phyloP scores from a whole-genome alignment of 2,329 filamentous ascomycete genomes.

The Colletotrichum cuscutae region DNA sequence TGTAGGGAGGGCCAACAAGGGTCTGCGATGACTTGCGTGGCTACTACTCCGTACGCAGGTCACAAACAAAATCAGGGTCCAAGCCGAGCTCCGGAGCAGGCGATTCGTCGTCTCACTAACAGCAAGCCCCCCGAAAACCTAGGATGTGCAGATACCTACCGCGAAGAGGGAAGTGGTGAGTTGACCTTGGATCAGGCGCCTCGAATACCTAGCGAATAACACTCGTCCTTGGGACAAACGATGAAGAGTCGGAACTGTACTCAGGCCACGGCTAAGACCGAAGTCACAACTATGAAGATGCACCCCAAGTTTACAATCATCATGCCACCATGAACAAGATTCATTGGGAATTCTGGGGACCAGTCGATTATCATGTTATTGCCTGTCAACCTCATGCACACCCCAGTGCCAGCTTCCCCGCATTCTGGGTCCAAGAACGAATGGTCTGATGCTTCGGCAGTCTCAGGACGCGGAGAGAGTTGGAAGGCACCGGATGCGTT shows the following conservation, averaged over 20 bases:
- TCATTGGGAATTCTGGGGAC: constrained; percentile 9
- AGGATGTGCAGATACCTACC: neutral
- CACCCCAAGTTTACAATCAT: neutral
- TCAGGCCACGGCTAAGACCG: constrained; percentile 5
- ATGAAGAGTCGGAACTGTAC: neutral
- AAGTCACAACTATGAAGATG: constrained; percentile 2
- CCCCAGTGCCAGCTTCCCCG: constrained; percentile 19
- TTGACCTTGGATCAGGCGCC: neutral
- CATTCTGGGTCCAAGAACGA: constrained; percentile 5
- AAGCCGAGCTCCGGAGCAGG: constrained; percentile 2
- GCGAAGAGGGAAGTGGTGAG: neutral
- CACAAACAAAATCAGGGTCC: constrained; percentile 18
- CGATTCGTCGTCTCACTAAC: neutral
- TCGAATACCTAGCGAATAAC: neutral
- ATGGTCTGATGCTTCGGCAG: constrained; percentile 27
- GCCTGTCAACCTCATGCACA: constrained; percentile 10
- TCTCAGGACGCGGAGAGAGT: constrained; percentile 28
- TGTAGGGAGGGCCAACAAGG: neutral
- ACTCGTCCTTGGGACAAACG: neutral
- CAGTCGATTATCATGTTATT: constrained; percentile 7
- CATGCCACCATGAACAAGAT: constrained; percentile 11
- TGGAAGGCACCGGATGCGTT: constrained; percentile 6
- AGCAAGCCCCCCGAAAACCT: constrained; percentile 6
- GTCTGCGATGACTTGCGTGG: neutral
- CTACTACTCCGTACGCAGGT: neutral